These are phyloP conservation scores for Penicilliopsis zonata DNA, from an alignment of 495 filamentous ascomycete species.

Conservation along the genomic window DNA sequence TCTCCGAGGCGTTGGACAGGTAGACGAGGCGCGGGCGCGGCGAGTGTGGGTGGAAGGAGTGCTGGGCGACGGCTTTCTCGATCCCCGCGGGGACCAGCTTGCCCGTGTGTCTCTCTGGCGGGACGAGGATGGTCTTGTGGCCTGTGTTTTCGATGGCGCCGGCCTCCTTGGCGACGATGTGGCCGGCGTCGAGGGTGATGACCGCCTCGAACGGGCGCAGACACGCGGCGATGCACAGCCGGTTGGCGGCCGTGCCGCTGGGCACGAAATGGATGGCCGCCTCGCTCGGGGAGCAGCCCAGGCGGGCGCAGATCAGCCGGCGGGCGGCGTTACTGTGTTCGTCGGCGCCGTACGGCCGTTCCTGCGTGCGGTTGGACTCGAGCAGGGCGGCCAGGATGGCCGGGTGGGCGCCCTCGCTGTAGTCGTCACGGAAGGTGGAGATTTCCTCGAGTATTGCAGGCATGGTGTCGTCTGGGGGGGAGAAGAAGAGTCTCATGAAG, in stretches of 20 bases:
- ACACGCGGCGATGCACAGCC: conserved; percentile 33
- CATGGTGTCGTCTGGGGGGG: no score
- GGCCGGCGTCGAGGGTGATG: conserved; percentile 26
- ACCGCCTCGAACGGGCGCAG: conserved; percentile 32
- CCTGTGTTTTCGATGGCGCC: conserved; percentile 34
- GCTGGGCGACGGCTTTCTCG: conserved; percentile 20
- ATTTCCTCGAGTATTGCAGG: no score
- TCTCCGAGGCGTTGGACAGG: conserved; percentile 31
- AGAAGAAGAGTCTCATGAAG: no score
- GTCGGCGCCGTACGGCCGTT: conserved; percentile 29
- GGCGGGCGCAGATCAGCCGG: conserved; percentile 17
- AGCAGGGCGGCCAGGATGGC: conserved; percentile 29
- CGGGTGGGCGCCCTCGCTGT: conserved; percentile 34
- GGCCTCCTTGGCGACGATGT: conserved; percentile 32
- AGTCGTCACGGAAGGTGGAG: conserved; percentile 35
- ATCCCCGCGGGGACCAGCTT: conserved; percentile 28
- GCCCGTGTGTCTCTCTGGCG: conserved; percentile 23
- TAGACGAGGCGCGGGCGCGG: conserved; percentile 32
- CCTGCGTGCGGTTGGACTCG: conserved; percentile 24
- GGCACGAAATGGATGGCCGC: conserved; percentile 33
- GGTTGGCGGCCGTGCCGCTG: conserved; percentile 31
- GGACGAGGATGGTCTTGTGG: conserved; percentile 33
- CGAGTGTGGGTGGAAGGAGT: conserved; percentile 32
- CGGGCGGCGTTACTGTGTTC: conserved; percentile 20
- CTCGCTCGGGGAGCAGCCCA: conserved; percentile 20